A percentile compares a stretch with the other conserved stretches of the same genome.
These are phyloP conservation scores for Hymenoscyphus repandus DNA, from an alignment of 2,329 filamentous ascomycete species.

Conservation along the genomic window DNA sequence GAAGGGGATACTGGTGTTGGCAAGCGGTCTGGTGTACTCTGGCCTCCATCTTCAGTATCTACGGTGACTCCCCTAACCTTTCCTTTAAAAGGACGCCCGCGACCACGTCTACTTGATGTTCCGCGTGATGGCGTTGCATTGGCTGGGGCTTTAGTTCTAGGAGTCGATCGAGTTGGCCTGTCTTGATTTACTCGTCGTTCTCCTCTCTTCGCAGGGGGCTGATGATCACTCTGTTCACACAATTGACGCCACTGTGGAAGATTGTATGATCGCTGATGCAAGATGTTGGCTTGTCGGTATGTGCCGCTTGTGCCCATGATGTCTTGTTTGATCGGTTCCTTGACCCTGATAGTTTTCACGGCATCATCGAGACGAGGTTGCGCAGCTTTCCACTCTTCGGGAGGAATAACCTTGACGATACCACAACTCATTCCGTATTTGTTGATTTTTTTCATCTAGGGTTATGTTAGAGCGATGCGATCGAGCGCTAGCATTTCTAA, in stretches of 20 bases:
- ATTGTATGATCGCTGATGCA: conserved; percentile 94
- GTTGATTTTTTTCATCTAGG: conserved; percentile 72
- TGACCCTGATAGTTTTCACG: conserved; percentile 86
- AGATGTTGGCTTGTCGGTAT: conserved; percentile 94
- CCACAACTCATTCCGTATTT: conserved; percentile 96
- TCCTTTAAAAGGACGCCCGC: conserved; percentile 21
- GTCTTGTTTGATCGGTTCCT: conserved; percentile 96
- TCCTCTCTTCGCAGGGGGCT: conserved; percentile 85
- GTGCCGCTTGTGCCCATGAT: conserved; percentile 94
- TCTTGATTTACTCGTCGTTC: conserved; percentile 58
- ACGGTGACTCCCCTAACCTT: conserved; percentile 20
- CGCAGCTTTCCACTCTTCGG: conserved; percentile 83
- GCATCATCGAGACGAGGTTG: conserved; percentile 76
- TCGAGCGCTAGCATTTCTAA: background rate
- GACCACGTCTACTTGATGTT: conserved; percentile 16
- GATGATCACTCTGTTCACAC: conserved; percentile 91
- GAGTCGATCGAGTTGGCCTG: conserved; percentile 30
- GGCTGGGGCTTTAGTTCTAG: conserved; percentile 24
- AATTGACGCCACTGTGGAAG: conserved; percentile 92
- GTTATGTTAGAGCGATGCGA: conserved; percentile 15
- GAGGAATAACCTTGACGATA: conserved; percentile 93
- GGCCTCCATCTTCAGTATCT: conserved; percentile 31
- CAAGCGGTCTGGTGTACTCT: conserved; percentile 40
- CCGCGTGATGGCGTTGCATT: conserved; percentile 13
- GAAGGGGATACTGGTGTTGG: conserved; percentile 48